phyloP scores from a whole-genome alignment of 1,284 basidiomycete species.

The Calocybe gambosa region DNA sequence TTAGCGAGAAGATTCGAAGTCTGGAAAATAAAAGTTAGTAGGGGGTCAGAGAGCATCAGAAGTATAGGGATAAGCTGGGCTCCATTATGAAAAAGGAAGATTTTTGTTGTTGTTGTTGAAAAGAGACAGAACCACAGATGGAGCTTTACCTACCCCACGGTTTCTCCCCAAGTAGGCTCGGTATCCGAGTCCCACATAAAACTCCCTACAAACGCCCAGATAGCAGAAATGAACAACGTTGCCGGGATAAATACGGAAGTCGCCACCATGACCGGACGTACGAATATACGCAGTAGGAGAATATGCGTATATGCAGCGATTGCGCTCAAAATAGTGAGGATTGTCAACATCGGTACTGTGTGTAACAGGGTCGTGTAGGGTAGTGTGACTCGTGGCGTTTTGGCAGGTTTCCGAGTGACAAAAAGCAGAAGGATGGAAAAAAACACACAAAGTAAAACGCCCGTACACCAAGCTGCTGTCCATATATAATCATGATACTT shows the following conservation, averaged over 20 bases:
- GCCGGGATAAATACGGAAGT: constrained; percentile 79
- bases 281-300: constrained; percentile 70
- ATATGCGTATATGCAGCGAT: constrained; percentile 72
- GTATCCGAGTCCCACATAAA: constrained; percentile 76
- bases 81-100: too few relatives aligned
- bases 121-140: not conserved
- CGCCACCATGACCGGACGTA: constrained; percentile 74
- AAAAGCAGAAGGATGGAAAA: constrained; percentile 61
- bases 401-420: constrained; percentile 35
- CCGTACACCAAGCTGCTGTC: constrained; percentile 61
- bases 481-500: constrained; percentile 68
- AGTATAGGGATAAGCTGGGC: not conserved
- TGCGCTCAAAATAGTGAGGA: constrained; percentile 72
- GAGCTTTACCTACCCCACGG: constrained; percentile 57
- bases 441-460: constrained; percentile 53
- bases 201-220: constrained; percentile 87
- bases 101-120: too few relatives aligned
- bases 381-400: constrained; percentile 32
- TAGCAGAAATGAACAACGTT: constrained; percentile 72
- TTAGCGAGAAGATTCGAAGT: constrained; percentile 68
- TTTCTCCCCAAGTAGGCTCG: constrained; percentile 74
- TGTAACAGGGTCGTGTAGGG: constrained; percentile 77
- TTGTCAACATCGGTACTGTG: constrained; percentile 78
- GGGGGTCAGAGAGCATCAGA: not conserved
- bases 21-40: constrained; percentile 18